A percentile compares a stretch with the other conserved stretches of the same genome.
Conservation (phyloP, 2,329 filamentous ascomycete species). For the Pseudocercospora crystallina region DNA sequence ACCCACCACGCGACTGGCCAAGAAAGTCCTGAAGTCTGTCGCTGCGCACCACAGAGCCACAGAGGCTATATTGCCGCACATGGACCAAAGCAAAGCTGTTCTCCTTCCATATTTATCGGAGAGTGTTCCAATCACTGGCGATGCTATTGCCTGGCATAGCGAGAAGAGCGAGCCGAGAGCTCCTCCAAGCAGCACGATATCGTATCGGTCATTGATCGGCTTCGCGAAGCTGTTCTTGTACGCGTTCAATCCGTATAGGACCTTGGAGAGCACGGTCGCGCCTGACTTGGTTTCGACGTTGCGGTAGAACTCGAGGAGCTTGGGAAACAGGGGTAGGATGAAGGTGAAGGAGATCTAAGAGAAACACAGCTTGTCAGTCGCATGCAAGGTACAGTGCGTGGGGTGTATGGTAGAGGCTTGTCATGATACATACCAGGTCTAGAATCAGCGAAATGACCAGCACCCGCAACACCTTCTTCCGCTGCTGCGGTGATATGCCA, state of each 20-base stretch:
- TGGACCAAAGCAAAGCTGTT: conserved; percentile 82
- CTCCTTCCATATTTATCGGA: conserved; percentile 87
- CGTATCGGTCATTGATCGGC: conserved; percentile 93
- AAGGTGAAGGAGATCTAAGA: conserved; percentile 89
- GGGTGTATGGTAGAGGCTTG: not conserved
- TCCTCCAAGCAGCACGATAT: conserved; percentile 92
- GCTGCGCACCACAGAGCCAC: conserved; percentile 93
- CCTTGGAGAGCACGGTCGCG: conserved; percentile 70
- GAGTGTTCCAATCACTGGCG: conserved; percentile 83
- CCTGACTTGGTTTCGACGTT: conserved; percentile 66
- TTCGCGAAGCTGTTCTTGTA: conserved; percentile 93
- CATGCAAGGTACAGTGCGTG: too few relatives aligned
- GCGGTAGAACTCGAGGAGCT: conserved; percentile 93
- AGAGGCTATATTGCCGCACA: conserved; percentile 88
- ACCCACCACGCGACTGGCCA: conserved; percentile 88
- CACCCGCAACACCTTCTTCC: conserved; percentile 26
- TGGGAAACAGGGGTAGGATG: conserved; percentile 93
- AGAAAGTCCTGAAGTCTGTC: conserved; percentile 91
- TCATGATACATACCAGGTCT: conserved; percentile 23
- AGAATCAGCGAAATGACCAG: conserved; percentile 26
- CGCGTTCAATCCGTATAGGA: conserved; percentile 80
- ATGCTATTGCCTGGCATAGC: conserved; percentile 86
- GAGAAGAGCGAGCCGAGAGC: conserved; percentile 93
- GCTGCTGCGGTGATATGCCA: conserved; percentile 13
- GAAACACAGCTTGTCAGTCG: not conserved